Percentiles rank a stretch among this genome's conserved stretches.
phyloP scores from a whole-genome alignment of 2,329 filamentous ascomycete species.

The Ophiostoma sp. region DNA sequence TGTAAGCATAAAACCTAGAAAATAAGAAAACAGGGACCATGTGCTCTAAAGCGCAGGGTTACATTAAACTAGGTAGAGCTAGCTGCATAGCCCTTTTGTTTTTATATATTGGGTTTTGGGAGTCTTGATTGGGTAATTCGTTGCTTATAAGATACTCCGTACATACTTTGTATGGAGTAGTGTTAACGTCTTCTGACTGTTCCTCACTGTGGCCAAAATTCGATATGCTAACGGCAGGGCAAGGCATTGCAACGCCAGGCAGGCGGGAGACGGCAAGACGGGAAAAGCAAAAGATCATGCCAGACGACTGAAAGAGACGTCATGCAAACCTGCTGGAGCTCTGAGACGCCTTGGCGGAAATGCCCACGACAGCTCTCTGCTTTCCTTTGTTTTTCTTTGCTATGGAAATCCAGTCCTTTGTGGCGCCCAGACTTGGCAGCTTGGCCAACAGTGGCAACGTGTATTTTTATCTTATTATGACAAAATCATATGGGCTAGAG shows the following conservation, averaged over 20 bases:
- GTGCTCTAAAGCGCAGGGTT: neutral
- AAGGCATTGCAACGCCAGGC: neutral
- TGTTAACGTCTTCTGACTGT: neutral
- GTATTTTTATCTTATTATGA: neutral
- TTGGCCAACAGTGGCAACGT: slow-evolving; percentile 4
- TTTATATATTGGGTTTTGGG: neutral
- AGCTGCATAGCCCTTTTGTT: neutral
- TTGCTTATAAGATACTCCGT: too few relatives aligned
- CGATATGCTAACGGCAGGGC: neutral
- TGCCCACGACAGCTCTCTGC: neutral
- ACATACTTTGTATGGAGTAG: too few relatives aligned
- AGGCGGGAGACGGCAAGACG: neutral
- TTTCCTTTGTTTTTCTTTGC: neutral
- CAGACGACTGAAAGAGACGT: neutral
- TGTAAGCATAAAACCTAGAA: neutral
- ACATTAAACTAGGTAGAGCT: neutral
- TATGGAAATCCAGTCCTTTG: neutral
- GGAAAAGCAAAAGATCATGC: neutral
- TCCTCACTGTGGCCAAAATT: neutral
- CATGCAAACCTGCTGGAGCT: neutral
- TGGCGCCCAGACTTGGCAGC: slow-evolving; percentile 4
- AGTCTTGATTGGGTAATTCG: neutral
- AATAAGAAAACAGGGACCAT: neutral
- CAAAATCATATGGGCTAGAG: neutral
- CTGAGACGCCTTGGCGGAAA: slow-evolving; percentile 3